Evolutionary conservation across 176 grass and related monocot species (phyloP), one percentile per base, ranked within the genome.

Genomic region (Tillandsia fasciculata): DNA sequence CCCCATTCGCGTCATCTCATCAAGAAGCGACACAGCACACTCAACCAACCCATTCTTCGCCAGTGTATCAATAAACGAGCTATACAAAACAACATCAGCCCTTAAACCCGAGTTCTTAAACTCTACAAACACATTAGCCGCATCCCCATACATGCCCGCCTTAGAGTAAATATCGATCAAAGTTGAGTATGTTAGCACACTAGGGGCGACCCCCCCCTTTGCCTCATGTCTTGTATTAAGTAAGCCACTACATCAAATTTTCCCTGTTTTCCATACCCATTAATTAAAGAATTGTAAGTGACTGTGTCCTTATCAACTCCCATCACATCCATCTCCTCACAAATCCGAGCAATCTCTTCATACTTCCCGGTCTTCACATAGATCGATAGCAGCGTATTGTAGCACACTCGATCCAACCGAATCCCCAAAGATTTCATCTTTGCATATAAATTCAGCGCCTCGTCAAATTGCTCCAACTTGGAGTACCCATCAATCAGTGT

Each of bases 91-190:
- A 50, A 99, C 94, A 72, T 99, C 94, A 0, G 94, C 82, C 74
- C 93, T 99, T 17, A 99, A 75, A 24, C 94, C 89, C 24, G 94
- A 99, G 26, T 93, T 86, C 69, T 89, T 99, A 76, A 99, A 99
- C 73, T 92, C 89, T 63, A 99, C 75, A 72, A 93, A 99, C 48
- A 85, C 86, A 84, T 87, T 99, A 57, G 91, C 91, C 56, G 94
- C 94, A 85, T 99, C 86, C 56, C 84, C 94, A 50, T 99, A 91
- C 89, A 99, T 83, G 63, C 94, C 89, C 64, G 89, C 84, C 66
- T 99, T 97, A 42, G 88, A 99, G 78, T 99, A 99, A 14, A 93
- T 93, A 83, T 99, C 94, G 53, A 99, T 99, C 71, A 99, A 75
- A 74, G 87, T 99, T 28, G 94, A 99, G 77, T 88, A 99, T 52